Evolutionary conservation across 345 rosid species (phyloP), one percentile per base, ranked within the genome.

Genomic region (Sisymbrium altissimum): DNA sequence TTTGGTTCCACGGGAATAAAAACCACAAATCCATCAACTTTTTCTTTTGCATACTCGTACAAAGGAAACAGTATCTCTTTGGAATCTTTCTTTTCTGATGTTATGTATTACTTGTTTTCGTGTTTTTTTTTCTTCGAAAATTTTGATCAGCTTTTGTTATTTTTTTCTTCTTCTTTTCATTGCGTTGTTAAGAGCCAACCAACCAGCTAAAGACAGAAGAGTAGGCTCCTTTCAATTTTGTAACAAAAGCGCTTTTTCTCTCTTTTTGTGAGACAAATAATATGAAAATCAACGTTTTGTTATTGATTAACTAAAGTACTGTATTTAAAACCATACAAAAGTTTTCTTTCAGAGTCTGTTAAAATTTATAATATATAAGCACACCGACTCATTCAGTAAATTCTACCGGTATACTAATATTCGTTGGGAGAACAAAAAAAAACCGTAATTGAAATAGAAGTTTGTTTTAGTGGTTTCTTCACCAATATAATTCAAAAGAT

Each of bases 161-260:
- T n/a, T 30, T 17, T 9, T 5, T 52, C 6, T 53, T 53, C n/a
- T 35, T 63, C 60, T 52, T 75, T 67, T 35, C 49, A 54, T 76
- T 61, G 66, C 68, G 52, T 54, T 63, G 75, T 53, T 44, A 63
- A 55, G 70, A 70, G 75, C 70, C 58, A 69, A 70, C 76, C 71
- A 76, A 76, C 23, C 61, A 39, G 71, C 71, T 63, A 55, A 55
- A 70, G 75, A 76, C 71, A 70, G 66, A 50, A 78, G 45, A 29
- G 43, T 18, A 27, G 66, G 61, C 75, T 76, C 75, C 65, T 76
- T 76, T 76, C 61, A 35, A 53, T 63, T 70, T 55, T 44, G 33
- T 61, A 75, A 50, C 69, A 52, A 75, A 62, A 76, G 44, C 50
- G 2, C 79, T 62, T 76, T 74, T 62, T 75, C 79, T 53, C 74